Evolutionary conservation across 192 early-diverging fungal species (phyloP), one percentile per base, ranked within the genome.

Genomic region (Entomortierella beljakovae): DNA sequence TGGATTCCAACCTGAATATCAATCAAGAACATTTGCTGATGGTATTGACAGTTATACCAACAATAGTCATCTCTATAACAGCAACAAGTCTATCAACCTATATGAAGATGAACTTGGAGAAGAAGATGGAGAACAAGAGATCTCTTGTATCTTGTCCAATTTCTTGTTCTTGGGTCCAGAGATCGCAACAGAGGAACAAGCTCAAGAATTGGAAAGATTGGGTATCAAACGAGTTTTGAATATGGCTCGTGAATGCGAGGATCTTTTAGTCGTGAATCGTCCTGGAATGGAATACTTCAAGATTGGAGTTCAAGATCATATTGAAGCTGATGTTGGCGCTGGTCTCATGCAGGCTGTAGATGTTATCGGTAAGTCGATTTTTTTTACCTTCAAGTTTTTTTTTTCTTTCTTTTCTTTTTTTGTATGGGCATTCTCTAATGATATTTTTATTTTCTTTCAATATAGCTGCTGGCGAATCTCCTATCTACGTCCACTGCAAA

Each of bases 401-500:
- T 38, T 38, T 13, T 38, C 37, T 38, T 38, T 38, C 6, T 38
- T 32, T 34, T 62, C 1, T 48, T 46, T 46, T 43, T 16, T 35
- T 46, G 29, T 60, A 4, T 25, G 48, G 37, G 37, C 13, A 38
- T 8, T 8, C 6, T 38, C 37, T 38, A 38, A 38, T 13, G 37
- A 8, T 38, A 38, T 38, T 32, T 28, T 55, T 46, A 6, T 8
- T 22, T 48, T 57, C 32, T 33, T 49, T n/a, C 65, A 77, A 70
- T 25, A 62, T 68, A 67, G 85, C 82, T 31, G 67, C 55, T 35
- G 52, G 55, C 35, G 69, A 88, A 34, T 68, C 79, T 32, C 81
- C 84, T 3, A 88, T 92, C 31, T 89, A 93, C 62, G 93, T 94
- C 0, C 93, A 94, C 69, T 94, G 93, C 80, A 88, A 89, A 60